These are phyloP conservation scores for Penicillium expansum DNA, from an alignment of 2,329 filamentous ascomycete species.

Conservation along the genomic window DNA sequence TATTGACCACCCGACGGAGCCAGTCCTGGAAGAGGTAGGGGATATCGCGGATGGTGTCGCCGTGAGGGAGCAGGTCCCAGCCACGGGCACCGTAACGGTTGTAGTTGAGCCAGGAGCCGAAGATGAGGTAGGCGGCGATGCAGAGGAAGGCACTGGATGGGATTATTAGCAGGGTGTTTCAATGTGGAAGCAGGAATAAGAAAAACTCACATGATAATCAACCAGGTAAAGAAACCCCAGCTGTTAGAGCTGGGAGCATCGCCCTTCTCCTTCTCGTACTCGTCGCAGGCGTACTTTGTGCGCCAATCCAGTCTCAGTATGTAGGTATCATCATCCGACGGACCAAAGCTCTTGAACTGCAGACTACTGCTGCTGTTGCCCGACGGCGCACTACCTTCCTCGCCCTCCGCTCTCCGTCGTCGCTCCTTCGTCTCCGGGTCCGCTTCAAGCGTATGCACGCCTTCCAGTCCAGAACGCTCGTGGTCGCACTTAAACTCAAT, in stretches of 20 bases:
- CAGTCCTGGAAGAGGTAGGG: slow-evolving; percentile 92
- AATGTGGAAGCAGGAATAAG: background rate
- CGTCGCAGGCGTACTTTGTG: slow-evolving; percentile 82
- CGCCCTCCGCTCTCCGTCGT: slow-evolving; percentile 18
- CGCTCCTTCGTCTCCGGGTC: background rate
- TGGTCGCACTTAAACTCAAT: slow-evolving; percentile 82
- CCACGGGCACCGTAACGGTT: slow-evolving; percentile 92
- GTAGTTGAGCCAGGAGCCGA: slow-evolving; percentile 98
- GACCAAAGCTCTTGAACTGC: slow-evolving; percentile 70
- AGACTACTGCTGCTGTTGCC: slow-evolving; percentile 61
- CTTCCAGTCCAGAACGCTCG: slow-evolving; percentile 69
- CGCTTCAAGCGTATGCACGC: slow-evolving; percentile 27
- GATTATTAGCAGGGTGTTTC: background rate
- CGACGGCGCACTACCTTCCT: slow-evolving; percentile 16
- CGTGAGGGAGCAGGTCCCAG: slow-evolving; percentile 91
- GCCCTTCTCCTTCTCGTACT: slow-evolving; percentile 48
- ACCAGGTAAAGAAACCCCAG: slow-evolving; percentile 98
- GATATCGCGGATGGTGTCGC: slow-evolving; percentile 85
- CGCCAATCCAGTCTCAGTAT: slow-evolving; percentile 77
- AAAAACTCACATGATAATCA: slow-evolving; percentile 77
- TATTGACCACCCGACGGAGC: slow-evolving; percentile 73
- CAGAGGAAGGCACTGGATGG: slow-evolving; percentile 73
- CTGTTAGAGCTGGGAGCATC: slow-evolving; percentile 46
- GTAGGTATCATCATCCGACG: slow-evolving; percentile 57
- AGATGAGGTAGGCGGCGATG: slow-evolving; percentile 88